A percentile compares a stretch with the other conserved stretches of the same genome.
Evolutionary conservation across 192 early-diverging fungal genomes (phyloP).

Genomic region (Coemansia sp.): DNA sequence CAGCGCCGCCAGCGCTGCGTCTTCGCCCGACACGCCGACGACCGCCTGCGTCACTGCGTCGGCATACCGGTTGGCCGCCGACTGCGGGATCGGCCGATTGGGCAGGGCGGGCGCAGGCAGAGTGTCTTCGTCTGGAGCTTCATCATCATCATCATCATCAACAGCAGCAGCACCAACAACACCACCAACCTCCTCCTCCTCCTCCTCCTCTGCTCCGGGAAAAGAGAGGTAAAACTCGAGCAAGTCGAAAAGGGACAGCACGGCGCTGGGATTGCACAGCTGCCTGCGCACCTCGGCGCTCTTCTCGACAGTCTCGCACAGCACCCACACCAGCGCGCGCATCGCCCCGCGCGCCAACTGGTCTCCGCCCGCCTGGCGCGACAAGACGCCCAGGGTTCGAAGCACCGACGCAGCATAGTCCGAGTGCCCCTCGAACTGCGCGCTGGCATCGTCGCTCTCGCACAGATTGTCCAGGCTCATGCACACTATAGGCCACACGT

Average conservation of each 20-base stretch:
- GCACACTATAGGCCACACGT: slow-evolving; percentile 26
- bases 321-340: slow-evolving; percentile 43
- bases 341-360: slow-evolving; percentile 22
- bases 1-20: slow-evolving; percentile 35
- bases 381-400: slow-evolving; percentile 20
- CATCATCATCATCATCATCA: no score
- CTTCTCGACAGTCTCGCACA: slow-evolving; percentile 46
- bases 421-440: slow-evolving; percentile 21
- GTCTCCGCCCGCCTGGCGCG: not conserved
- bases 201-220: not conserved
- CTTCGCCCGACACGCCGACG: slow-evolving; percentile 45
- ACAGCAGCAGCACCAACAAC: no score
- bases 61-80: slow-evolving; percentile 19
- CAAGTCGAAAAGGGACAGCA: slow-evolving; percentile 33
- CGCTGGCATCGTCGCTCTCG: slow-evolving; percentile 22
- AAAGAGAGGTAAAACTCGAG: slow-evolving; percentile 24
- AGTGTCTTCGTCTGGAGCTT: not conserved
- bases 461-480: slow-evolving; percentile 45
- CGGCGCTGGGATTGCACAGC: slow-evolving; percentile 32
- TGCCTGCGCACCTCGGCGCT: slow-evolving; percentile 27
- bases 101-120: slow-evolving; percentile 17
- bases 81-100: slow-evolving; percentile 30
- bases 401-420: slow-evolving; percentile 12
- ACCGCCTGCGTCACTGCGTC: slow-evolving; percentile 47
- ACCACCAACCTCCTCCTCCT: no score